phyloP scores from a whole-genome alignment of 1,284 basidiomycete genomes.

The Pascua sp. region DNA sequence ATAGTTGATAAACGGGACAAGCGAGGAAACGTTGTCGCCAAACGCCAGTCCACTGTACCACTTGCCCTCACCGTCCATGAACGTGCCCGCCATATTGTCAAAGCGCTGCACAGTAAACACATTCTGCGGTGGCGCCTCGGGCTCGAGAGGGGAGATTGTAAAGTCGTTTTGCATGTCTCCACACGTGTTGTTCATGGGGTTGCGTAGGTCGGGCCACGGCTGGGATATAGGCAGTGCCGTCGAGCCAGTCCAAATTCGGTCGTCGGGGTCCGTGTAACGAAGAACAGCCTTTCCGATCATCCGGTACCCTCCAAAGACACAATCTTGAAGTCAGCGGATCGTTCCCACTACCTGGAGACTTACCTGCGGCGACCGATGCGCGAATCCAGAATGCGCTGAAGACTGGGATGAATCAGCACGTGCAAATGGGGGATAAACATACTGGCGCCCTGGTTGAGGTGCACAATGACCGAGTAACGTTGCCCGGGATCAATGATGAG shows the following conservation, averaged over 20 bases:
- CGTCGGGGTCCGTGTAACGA: conserved; percentile 8
- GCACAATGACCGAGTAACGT: conserved; percentile 37
- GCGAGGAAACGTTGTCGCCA: conserved; percentile 23
- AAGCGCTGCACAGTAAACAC: conserved; percentile 6
- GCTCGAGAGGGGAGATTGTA: conserved; percentile 11
- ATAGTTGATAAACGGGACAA: conserved; percentile 23
- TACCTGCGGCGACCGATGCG: conserved; percentile 17
- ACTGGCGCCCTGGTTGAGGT: conserved; percentile 30
- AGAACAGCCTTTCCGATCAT: conserved; percentile 3
- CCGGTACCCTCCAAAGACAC: background rate
- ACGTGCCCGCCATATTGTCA: conserved; percentile 20
- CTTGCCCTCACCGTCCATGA: conserved; percentile 8
- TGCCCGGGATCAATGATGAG: conserved; percentile 27
- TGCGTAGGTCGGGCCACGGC: conserved; percentile 22
- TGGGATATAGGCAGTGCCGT: conserved; percentile 9
- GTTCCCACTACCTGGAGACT: conserved; percentile 2
- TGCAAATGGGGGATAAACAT: conserved; percentile 27
- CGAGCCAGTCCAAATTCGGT: conserved; percentile 4
- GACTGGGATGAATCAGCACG: conserved; percentile 30
- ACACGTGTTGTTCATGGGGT: conserved; percentile 1
- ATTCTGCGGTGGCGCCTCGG: conserved; percentile 16
- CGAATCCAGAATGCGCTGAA: conserved; percentile 32
- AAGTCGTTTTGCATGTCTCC: background rate
- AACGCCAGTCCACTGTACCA: conserved; percentile 19
- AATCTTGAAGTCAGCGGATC: conserved; percentile 23